A percentile compares a stretch with the other conserved stretches of the same genome.
phyloP scores from a whole-genome alignment of 2,329 filamentous ascomycete genomes.

The Neofusicoccum umdonicola region DNA sequence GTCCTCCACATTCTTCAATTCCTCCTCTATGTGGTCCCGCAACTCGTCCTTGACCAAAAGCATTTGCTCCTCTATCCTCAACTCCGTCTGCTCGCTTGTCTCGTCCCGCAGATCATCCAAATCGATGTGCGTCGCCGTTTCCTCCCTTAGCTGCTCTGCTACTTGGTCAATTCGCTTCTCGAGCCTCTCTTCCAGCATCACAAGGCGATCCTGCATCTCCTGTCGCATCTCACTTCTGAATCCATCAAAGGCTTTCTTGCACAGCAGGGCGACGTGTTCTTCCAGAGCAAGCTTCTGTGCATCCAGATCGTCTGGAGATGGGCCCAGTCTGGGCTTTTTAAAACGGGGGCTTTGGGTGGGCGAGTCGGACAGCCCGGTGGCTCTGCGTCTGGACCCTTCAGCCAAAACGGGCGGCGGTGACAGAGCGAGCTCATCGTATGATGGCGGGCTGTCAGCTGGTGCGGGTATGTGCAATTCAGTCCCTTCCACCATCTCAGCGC shows the following conservation, averaged over 20 bases:
- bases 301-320: neutral
- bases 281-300: neutral
- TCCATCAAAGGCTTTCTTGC: neutral
- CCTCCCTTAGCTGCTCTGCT: neutral
- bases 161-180: neutral
- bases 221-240: neutral
- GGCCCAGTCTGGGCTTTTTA: neutral
- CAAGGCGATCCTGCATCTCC: neutral
- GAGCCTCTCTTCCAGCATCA: neutral
- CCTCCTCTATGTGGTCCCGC: neutral
- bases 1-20: slow-evolving; percentile 1
- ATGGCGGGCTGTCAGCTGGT: slow-evolving; percentile 5
- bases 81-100: neutral
- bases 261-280: neutral
- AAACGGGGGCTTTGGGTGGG: neutral
- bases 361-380: neutral
- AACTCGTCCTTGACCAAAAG: neutral
- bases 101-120: neutral
- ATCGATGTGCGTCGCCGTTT: neutral
- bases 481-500: neutral
- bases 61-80: neutral
- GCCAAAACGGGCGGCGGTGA: neutral
- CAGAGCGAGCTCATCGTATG: slow-evolving; percentile 8
- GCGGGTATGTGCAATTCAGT: neutral
- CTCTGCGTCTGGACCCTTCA: neutral